These are phyloP conservation scores for Gynochthodes officinalis DNA, from an alignment of 257 asterid species.

Conservation along the genomic window DNA sequence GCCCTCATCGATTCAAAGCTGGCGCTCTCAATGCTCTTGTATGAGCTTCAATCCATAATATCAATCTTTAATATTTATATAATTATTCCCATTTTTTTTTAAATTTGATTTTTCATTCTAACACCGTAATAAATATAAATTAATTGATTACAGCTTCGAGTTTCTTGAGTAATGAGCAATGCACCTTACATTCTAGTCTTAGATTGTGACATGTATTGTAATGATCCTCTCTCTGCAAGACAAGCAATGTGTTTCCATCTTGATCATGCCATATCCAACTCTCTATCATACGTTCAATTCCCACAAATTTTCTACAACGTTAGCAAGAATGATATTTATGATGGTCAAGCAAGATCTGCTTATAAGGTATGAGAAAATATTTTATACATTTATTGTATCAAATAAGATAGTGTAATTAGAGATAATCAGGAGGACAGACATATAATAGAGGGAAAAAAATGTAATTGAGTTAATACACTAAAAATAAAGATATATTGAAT, in stretches of 20 bases:
- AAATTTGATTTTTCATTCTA: not conserved
- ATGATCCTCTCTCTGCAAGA: conserved; percentile 47
- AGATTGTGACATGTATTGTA: conserved; percentile 55
- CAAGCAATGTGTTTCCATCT: conserved; percentile 63
- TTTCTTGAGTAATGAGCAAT: conserved; percentile 80
- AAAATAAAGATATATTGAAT: too few relatives aligned
- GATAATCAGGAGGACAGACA: too few relatives aligned
- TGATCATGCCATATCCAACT: conserved; percentile 32
- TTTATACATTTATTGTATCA: too few relatives aligned
- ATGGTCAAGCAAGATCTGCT: conserved; percentile 80
- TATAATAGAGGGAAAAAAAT: too few relatives aligned
- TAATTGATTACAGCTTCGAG: conserved; percentile 69
- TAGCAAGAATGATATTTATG: conserved; percentile 71
- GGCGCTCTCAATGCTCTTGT: conserved; percentile 78
- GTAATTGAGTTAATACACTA: too few relatives aligned
- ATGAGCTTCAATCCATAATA: not conserved
- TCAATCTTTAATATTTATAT: not conserved
- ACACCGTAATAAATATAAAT: not conserved
- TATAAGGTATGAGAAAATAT: conserved; percentile 56
- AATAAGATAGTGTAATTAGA: too few relatives aligned
- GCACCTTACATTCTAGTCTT: conserved; percentile 54
- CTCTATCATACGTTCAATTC: conserved; percentile 56
- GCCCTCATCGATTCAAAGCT: conserved; percentile 78
- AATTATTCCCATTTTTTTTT: conserved; percentile 29
- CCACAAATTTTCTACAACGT: conserved; percentile 79